Evolutionary conservation across 208 protist species (phyloP), one percentile per base, ranked within the genome.

Genomic region (Tritrichomonas foetus): DNA sequence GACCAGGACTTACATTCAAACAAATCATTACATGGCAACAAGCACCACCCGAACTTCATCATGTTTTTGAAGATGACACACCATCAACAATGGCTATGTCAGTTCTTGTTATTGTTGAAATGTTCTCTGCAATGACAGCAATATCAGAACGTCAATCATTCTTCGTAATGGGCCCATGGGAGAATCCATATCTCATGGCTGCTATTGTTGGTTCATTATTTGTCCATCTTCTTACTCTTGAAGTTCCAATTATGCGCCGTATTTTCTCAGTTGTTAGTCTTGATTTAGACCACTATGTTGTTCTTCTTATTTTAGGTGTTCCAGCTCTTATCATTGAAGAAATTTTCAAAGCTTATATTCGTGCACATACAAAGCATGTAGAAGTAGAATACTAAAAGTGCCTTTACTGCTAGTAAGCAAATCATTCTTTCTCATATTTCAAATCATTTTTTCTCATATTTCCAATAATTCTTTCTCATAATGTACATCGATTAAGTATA

Each of bases 261-360:
- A 95, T 98, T 44, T 98, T 98, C 94, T 95, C 95, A 36, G 97
- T 98, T 93, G 95, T 96, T 25, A 96, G 97, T 14, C 96, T 98
- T 0, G 96, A 96, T 47, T 96, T 97, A 75, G 94, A 95, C 0
- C 97, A 98, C 61, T 99, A 97, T 97, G 96, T 96, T 64, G 95
- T 95, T 25, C 95, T 98, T 30, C 84, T 98, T 55, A 95, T 97
- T 39, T 96, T 97, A 93, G 97, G 97, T 80, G 94, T 97, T 11
- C 98, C 98, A 1, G 97, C 98, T 49, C 96, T 99, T 75, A 96
- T 98, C 93, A 95, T 98, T 94, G 98, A 99, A 93, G 98, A 99
- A 94, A 49, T 97, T 8, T 94, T 98, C 74, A 99, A 99, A 94
- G 75, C 95, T 53, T 64, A 95, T 93, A 72, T 94, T 22, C 94